Evolutionary conservation across 2,329 filamentous ascomycete genomes (phyloP), one percentile per base, ranked within the genome.

Genomic region (Xylariaceae sp.): DNA sequence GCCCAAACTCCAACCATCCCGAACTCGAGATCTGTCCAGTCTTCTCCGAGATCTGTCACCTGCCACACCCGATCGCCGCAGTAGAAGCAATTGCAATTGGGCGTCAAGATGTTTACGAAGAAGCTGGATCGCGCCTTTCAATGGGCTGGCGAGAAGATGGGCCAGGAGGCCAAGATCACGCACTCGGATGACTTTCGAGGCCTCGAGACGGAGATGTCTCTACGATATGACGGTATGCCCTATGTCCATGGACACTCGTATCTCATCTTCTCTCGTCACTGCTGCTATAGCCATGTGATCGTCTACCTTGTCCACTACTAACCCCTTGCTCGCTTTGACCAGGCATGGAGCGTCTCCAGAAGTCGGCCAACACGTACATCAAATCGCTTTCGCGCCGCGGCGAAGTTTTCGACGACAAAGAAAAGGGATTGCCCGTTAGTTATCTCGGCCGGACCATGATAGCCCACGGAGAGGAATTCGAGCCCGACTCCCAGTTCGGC

Each of bases 91-190:
- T 30, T 30, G 23, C 23, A 56, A 57, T 55, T 51, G 18, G 5
- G 23, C 17, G 18, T 41, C 17, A 84, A 84, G 82, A 77, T 80
- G 68, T 78, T 85, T 69, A 81, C 79, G 76, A 96, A 96, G 81
- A 96, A 95, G 74, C 86, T 97, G 73, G 93, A 92, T 77, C 88
- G 93, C 72, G 88, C 96, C 80, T 95, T 93, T 80, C 93, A 97
- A 88, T 97, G 93, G 93, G 91, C 92, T 44, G 91, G 91, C 67
- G 93, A 97, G 78, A 90, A 92, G 77, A 96, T 97, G 90, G 93
- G 93, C 68, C 85, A 85, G 65, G 92, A 97, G 76, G 83, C 87
- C 76, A 94, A 92, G 78, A 97, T 93, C 8, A 85, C 82, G 73
- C 86, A 91, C 64, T 89, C 90, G 0, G 92, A 97, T 55, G 89